Conservation (phyloP, 768 basidiomycete species). For the Mycena maculata region DNA sequence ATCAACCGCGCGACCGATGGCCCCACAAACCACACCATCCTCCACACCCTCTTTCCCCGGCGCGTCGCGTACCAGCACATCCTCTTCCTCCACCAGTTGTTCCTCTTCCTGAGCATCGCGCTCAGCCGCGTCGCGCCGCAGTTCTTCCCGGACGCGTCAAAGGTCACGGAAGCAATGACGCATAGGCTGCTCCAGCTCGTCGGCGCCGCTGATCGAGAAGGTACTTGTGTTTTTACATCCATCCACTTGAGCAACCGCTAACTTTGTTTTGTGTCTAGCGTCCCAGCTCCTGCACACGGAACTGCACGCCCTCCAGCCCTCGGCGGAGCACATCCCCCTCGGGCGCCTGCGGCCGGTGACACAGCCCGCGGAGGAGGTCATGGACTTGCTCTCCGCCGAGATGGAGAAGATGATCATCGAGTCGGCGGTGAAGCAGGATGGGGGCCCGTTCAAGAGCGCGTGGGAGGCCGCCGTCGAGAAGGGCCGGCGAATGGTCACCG, state of each 20-base stretch:
- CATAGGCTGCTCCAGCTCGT: conserved; percentile 57
- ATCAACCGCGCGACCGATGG: conserved; percentile 30
- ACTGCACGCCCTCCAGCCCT: conserved; percentile 62
- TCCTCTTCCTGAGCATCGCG: conserved; percentile 79
- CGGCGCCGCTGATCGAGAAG: conserved; percentile 64
- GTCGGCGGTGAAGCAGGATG: conserved; percentile 64
- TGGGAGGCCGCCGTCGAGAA: conserved; percentile 59
- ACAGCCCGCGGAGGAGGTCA: conserved; percentile 45
- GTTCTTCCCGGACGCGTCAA: conserved; percentile 61
- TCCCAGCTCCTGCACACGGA: conserved; percentile 65
- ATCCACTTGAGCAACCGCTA: background rate
- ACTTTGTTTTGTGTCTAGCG: conserved; percentile 46
- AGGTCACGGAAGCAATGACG: conserved; percentile 53
- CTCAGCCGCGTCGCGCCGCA: conserved; percentile 77
- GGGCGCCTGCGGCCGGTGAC: conserved; percentile 52
- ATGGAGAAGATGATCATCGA: conserved; percentile 78
- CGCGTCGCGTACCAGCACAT: conserved; percentile 83
- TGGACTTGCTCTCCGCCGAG: conserved; percentile 60
- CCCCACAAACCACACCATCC: conserved; percentile 43
- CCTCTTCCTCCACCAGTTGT: conserved; percentile 79
- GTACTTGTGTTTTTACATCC: conserved; percentile 44
- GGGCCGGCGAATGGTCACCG: conserved; percentile 28
- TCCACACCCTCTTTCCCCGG: conserved; percentile 64
- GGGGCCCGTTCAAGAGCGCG: conserved; percentile 65
- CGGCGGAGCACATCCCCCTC: conserved; percentile 49